phyloP scores from a whole-genome alignment of 768 basidiomycete species.

The Lactarius sanguifluus region DNA sequence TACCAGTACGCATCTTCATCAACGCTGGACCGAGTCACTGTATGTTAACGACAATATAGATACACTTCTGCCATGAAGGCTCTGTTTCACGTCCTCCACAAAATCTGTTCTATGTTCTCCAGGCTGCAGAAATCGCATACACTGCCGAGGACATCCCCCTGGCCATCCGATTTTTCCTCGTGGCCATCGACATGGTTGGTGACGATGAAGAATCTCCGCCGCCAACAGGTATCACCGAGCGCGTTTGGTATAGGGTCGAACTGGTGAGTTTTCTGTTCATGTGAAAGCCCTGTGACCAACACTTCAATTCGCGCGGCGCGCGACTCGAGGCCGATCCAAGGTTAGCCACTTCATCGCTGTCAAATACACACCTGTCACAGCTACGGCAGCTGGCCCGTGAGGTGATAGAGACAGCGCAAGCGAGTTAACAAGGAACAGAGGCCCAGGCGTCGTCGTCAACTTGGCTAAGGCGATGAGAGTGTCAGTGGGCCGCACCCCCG shows the following conservation, averaged over 20 bases:
- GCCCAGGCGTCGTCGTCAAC: constrained; percentile 2
- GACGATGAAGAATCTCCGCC: constrained; percentile 50
- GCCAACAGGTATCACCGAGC: constrained; percentile 52
- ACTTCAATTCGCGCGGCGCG: constrained; percentile 16
- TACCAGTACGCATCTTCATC: constrained; percentile 49
- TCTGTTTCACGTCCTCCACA: constrained; percentile 63
- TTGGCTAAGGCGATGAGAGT: constrained; percentile 18
- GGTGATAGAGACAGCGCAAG: constrained; percentile 3
- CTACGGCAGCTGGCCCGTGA: constrained; percentile 21
- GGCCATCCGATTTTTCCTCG: constrained; percentile 76
- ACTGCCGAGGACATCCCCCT: constrained; percentile 66
- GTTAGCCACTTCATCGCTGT: constrained; percentile 15
- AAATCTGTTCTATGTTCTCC: too few species aligned
- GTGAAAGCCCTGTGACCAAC: neutral
- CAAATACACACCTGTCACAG: constrained; percentile 10
- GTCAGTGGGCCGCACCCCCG: neutral
- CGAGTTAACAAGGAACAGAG: constrained; percentile 2
- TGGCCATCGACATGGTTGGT: constrained; percentile 70
- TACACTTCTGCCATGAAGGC: constrained; percentile 72
- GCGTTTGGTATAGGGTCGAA: constrained; percentile 85
- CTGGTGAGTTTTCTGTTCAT: constrained; percentile 47
- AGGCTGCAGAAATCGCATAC: constrained; percentile 86
- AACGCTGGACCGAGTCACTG: neutral
- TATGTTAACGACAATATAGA: constrained; percentile 40
- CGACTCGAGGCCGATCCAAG: constrained; percentile 19